Conservation (phyloP, 257 asterid genomes). For the Nemophila menziesii region DNA sequence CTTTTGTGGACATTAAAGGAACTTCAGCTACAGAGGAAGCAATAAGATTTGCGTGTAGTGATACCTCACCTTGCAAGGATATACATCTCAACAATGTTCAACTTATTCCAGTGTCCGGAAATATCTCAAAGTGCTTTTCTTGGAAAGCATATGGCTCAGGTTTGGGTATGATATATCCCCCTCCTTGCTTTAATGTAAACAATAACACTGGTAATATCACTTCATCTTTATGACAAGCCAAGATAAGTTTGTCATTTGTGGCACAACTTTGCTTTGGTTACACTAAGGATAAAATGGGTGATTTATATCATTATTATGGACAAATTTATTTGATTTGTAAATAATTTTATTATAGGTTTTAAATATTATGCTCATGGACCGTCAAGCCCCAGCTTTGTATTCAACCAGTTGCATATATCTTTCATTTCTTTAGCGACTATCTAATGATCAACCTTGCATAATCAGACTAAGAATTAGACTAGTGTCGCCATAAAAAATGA, state of each 20-base stretch:
- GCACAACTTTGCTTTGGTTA: no score
- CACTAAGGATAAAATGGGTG: no score
- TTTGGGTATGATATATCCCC: constrained; percentile 35
- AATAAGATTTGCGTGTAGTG: constrained; percentile 50
- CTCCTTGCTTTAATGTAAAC: constrained; percentile 56
- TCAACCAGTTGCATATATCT: constrained; percentile 7
- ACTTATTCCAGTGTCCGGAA: constrained; percentile 22
- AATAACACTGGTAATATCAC: no score
- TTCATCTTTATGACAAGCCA: no score
- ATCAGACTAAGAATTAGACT: background rate
- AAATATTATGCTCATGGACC: constrained; percentile 1
- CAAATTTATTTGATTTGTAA: no score
- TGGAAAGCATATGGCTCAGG: constrained; percentile 72
- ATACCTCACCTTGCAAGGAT: constrained; percentile 48
- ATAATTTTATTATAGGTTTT: no score
- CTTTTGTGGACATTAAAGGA: constrained; percentile 44
- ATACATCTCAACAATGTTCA: constrained; percentile 40
- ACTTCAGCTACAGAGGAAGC: constrained; percentile 63
- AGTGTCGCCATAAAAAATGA: background rate
- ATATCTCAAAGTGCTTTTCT: constrained; percentile 37
- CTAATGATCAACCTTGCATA: constrained; percentile 8
- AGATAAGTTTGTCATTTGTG: no score
- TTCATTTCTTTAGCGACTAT: constrained; percentile 8
- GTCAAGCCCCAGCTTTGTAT: constrained; percentile 2
- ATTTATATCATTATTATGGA: no score